Evolutionary conservation across 1,284 basidiomycete species (phyloP).

Genomic region (Microbotryum intermedium): DNA sequence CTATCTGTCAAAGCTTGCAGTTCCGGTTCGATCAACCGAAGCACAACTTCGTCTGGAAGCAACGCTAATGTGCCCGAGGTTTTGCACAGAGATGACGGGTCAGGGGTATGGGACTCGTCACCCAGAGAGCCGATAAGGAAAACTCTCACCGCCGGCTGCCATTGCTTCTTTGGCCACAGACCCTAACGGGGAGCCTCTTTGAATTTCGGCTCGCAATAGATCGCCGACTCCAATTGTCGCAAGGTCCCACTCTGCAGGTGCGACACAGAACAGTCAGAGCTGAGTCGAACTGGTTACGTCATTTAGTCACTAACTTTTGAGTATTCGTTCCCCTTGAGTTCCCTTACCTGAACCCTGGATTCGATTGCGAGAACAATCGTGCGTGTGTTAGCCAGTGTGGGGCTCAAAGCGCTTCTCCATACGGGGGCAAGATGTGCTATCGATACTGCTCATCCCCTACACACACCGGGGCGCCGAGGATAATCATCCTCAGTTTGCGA

Average conservation of each 20-base stretch:
- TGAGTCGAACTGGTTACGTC: conserved; percentile 24
- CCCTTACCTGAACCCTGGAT: conserved; percentile 45
- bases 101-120: background rate
- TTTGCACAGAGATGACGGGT: too few species aligned
- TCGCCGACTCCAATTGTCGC: conserved; percentile 69
- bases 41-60: conserved; percentile 66
- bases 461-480: conserved; percentile 27
- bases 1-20: conserved; percentile 58
- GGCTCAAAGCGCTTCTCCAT: background rate
- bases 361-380: background rate
- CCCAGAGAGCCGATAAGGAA: background rate
- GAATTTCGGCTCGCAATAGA: conserved; percentile 67
- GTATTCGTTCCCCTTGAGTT: conserved; percentile 61
- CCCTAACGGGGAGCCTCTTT: conserved; percentile 63
- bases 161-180: conserved; percentile 64
- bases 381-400: background rate
- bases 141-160: conserved; percentile 50
- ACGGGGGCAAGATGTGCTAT: background rate
- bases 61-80: conserved; percentile 41
- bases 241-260: conserved; percentile 37
- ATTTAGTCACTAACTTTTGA: conserved; percentile 56
- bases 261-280: background rate
- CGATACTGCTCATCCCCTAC: background rate
- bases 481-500: conserved; percentile 24
- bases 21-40: conserved; percentile 62